A percentile compares a stretch with the other conserved stretches of the same genome.
These are phyloP conservation scores for Sanghuangporus baumii DNA, from an alignment of 1,284 basidiomycete species.

Conservation along the genomic window DNA sequence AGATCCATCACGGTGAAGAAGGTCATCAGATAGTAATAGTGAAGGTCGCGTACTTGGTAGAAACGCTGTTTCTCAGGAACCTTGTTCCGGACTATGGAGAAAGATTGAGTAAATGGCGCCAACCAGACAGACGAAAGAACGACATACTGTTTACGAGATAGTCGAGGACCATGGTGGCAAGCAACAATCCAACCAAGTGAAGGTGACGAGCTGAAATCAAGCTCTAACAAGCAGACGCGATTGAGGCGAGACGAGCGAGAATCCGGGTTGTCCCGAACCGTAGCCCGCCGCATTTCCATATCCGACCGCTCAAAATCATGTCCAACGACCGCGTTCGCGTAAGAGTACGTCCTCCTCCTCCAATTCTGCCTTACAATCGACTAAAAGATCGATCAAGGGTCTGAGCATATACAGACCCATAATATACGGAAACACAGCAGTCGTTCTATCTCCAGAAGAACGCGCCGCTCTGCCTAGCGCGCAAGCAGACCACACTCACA, in stretches of 20 bases:
- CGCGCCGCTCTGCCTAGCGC: conserved; percentile 40
- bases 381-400: conserved; percentile 48
- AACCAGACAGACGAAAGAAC: conserved; percentile 24
- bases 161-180: conserved; percentile 17
- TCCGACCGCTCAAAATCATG: conserved; percentile 30
- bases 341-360: conserved; percentile 44
- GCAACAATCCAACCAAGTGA: neutral
- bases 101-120: conserved; percentile 10
- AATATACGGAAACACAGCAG: conserved; percentile 95
- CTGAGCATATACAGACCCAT: conserved; percentile 87
- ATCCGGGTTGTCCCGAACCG: conserved; percentile 8
- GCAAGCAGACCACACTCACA: conserved; percentile 83
- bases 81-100: conserved; percentile 50
- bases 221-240: neutral
- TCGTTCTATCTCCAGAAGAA: conserved; percentile 75
- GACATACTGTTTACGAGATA: conserved; percentile 21
- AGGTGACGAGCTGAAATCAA: conserved; percentile 1
- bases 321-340: conserved; percentile 69
- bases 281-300: neutral
- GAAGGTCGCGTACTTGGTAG: conserved; percentile 46
- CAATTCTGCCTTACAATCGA: neutral
- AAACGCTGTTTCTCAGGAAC: conserved; percentile 58
- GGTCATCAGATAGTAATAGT: neutral
- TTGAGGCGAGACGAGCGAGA: neutral
- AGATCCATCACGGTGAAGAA: neutral